Base-by-base conservation (phyloP, 1,284 basidiomycete genomes). In the Ceratobasidium sp. region DNA sequence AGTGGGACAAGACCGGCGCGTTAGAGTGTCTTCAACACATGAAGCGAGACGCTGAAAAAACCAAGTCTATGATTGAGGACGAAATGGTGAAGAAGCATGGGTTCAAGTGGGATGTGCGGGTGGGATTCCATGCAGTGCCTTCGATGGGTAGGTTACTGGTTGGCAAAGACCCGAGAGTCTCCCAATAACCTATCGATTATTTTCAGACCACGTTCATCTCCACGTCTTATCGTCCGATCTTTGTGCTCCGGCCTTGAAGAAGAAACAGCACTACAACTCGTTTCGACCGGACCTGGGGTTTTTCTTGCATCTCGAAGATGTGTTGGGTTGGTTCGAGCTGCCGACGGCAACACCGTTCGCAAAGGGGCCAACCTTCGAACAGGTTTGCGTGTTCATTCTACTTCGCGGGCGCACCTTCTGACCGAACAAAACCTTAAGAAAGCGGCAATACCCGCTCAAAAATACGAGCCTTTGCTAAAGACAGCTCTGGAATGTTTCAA, bases 251-350 rank as follows among this genome's bases (percentile, higher is more conserved):
- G 83, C 84, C 46, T 83, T 98, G 83, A 98, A 97, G 82, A 88
- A 87, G 76, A 98, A 98, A 85, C 96, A 93, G 79, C 96, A 98
- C 79, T 95, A 95, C 84, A 95, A 97, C 81, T 95, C 94, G 1
- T 99, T 98, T 83, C 90, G 93, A 78, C 97, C 96, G 0, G 87
- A 87, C 37, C 84, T 88, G 2, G 96, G 94, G 0, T 98, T 96
- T 83, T 98, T 98, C 81, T 79, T 98, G 0, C 87, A 90, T 71
- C 83, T 98, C 3, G 85, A 88, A 43, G 88, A 93, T 5, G 90
- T 98, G 3, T 82, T 92, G 51, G 84, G 85, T 0, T 94, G 92
- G 90, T 89, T 95, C 69, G 89, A 91, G 46, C 84, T 86, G 6
- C 88, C 84, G 49, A 82, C 43, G n/a, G 68, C 68, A 85, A 14